phyloP scores from a whole-genome alignment of 2,329 filamentous ascomycete genomes.

The Fusarium agapanthi region DNA sequence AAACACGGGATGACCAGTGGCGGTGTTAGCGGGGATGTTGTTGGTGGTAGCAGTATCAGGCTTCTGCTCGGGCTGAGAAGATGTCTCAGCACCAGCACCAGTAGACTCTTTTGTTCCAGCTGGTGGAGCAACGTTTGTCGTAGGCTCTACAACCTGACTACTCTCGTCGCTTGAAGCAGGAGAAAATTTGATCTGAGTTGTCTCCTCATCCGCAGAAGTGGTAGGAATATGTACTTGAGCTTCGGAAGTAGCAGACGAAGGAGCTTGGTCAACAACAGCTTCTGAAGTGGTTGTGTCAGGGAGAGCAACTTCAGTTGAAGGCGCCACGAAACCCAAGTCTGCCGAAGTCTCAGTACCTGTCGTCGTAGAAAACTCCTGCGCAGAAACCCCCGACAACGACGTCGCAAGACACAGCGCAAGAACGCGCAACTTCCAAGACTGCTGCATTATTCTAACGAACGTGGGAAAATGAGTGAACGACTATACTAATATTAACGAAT shows the following conservation, averaged over 20 bases:
- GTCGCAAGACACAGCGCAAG: constrained; percentile 9
- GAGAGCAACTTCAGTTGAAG: not conserved
- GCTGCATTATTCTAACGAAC: not conserved
- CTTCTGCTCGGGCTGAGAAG: not conserved
- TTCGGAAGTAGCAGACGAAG: not conserved
- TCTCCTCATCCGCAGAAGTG: not conserved
- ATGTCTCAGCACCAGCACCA: not conserved
- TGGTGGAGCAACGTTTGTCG: not conserved
- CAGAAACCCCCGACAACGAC: not conserved
- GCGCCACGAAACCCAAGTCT: fast-evolving
- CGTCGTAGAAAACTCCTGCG: not conserved
- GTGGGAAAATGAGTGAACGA: not conserved
- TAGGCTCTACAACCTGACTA: not conserved
- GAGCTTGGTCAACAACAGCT: not conserved
- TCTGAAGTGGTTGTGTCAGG: not conserved
- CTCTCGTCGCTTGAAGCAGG: not conserved
- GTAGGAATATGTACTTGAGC: not conserved
- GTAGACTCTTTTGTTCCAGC: not conserved
- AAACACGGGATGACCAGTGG: not conserved
- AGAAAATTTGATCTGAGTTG: not conserved
- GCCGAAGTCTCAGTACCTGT: not conserved
- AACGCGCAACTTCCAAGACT: constrained; percentile 6
- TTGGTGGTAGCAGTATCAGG: not conserved
- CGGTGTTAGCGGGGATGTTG: not conserved
- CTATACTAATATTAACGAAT: not conserved